Percentiles rank a stretch among this genome's conserved stretches.
phyloP scores from a whole-genome alignment of 2,329 filamentous ascomycete species.

The Aspergillaceae sp. region DNA sequence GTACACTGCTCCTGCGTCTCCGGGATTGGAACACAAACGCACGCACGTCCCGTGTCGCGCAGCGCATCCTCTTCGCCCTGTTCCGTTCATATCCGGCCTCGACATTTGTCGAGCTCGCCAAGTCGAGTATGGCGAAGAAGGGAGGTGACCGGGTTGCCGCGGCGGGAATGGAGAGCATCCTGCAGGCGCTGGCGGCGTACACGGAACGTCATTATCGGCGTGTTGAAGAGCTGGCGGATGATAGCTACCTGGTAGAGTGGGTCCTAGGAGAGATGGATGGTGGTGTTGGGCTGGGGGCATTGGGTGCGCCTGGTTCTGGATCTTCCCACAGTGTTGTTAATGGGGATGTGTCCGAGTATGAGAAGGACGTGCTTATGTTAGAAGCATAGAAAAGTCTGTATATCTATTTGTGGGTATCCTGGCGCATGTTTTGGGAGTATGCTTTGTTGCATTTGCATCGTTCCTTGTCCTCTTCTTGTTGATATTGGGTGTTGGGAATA shows the following conservation, averaged over 20 bases:
- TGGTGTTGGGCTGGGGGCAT: constrained; percentile 40
- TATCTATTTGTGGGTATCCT: constrained; percentile 1
- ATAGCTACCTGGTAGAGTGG: constrained; percentile 91
- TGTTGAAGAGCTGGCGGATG: constrained; percentile 81
- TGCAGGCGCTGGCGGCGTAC: constrained; percentile 81
- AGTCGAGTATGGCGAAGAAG: constrained; percentile 20
- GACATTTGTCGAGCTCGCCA: constrained; percentile 62
- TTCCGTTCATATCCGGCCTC: constrained; percentile 73
- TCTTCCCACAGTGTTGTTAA: constrained; percentile 5
- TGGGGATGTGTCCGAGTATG: constrained; percentile 19
- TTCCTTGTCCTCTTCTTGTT: constrained; percentile 1
- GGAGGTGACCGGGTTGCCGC: constrained; percentile 30
- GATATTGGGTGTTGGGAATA: not conserved
- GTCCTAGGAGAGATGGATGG: constrained; percentile 87
- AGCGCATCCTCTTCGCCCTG: constrained; percentile 71
- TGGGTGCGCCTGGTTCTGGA: constrained; percentile 16
- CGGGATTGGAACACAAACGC: constrained; percentile 98
- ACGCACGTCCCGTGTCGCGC: constrained; percentile 72
- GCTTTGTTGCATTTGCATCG: constrained; percentile 10
- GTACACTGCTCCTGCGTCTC: constrained; percentile 67
- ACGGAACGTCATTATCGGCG: constrained; percentile 88
- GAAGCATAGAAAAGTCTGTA: constrained; percentile 17
- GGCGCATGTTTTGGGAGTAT: constrained; percentile 12
- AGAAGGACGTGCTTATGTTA: constrained; percentile 35
- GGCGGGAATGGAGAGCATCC: constrained; percentile 67